Evolutionary conservation across 2,329 filamentous ascomycete species (phyloP), one percentile per base, ranked within the genome.

Genomic region (Xylaria sp.): DNA sequence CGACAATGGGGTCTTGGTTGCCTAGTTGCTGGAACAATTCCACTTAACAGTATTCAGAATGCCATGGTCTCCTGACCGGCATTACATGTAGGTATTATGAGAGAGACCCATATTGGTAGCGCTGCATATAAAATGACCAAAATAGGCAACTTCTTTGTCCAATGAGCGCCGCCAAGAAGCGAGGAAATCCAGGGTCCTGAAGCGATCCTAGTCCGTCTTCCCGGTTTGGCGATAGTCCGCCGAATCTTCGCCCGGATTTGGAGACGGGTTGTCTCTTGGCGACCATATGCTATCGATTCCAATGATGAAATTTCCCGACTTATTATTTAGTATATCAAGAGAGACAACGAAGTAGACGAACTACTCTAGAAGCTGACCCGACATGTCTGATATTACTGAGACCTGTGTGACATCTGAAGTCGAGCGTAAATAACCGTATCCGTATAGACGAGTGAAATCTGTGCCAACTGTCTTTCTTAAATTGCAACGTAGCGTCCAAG

Each of bases 121-220:
- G n/a, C 54, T 51, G 42, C 33, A 62, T 65, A 59, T 10, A 11
- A 31, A 15, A 15, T 53, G 51, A 6, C 63, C 67, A n/a, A 69
- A 69, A 69, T 2, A 13, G 67, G 67, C 20, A 60, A 61, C 49
- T 56, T 63, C 59, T 38, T 23, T 67, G 67, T 59, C 67, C 67
- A 69, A 67, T 69, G 36, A 59, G 36, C 15, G 20, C 3, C 15
- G 63, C 63, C 66, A 69, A 66, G 63, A 66, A 42, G 54, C 53
- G 58, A 63, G 63, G 51, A 57, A 59, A 63, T 54, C 53, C 59
- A 63, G 67, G 67, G 67, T 63, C 64, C 40, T 63, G 42, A 62
- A 64, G 56, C 65, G 36, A 56, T 6, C 42, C 42, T 7, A 57
- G 53, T 51, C 65, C 53, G 54, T 59, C 54, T 46, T 31, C 59